Conservation (phyloP, 176 grass and related monocot species). For the Phoenix dactylifera region DNA sequence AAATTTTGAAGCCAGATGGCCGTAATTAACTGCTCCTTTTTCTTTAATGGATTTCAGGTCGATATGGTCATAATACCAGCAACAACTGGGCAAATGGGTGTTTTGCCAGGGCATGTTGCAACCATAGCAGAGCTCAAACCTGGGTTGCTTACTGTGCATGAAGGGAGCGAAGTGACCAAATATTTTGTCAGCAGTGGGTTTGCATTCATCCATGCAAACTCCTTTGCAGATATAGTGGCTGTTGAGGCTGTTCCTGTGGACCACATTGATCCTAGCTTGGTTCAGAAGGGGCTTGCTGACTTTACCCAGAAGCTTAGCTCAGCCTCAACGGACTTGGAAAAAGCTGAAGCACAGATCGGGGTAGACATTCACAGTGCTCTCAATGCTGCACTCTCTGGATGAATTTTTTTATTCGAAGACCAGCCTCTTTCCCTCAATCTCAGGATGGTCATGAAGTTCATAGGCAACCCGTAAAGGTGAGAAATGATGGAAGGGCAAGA, state of each 20-base stretch:
- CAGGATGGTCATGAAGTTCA: too few species aligned
- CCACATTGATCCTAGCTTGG: constrained; percentile 55
- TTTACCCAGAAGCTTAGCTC: constrained; percentile 88
- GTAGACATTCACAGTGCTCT: constrained; percentile 92
- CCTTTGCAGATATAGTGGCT: constrained; percentile 80
- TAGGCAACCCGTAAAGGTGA: too few species aligned
- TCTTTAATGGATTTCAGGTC: constrained; percentile 36
- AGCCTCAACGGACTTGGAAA: constrained; percentile 73
- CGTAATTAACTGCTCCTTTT: too few species aligned
- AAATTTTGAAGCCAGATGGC: too few species aligned
- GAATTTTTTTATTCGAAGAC: too few species aligned
- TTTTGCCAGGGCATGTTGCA: constrained; percentile 85
- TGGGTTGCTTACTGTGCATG: constrained; percentile 78
- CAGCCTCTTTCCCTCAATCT: too few species aligned
- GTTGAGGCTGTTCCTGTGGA: constrained; percentile 78
- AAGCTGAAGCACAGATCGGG: constrained; percentile 90
- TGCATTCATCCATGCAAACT: constrained; percentile 92
- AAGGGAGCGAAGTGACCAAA: constrained; percentile 73
- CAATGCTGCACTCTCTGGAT: constrained; percentile 32
- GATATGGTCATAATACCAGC: constrained; percentile 97
- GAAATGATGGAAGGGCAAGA: too few species aligned
- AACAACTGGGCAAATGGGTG: constrained; percentile 93
- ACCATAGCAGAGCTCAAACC: constrained; percentile 87
- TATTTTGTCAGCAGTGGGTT: constrained; percentile 97
- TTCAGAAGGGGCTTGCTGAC: constrained; percentile 75